Evolutionary conservation across 352 stramenopile species (phyloP).

Genomic region (Globisporangium uncinulatum): DNA sequence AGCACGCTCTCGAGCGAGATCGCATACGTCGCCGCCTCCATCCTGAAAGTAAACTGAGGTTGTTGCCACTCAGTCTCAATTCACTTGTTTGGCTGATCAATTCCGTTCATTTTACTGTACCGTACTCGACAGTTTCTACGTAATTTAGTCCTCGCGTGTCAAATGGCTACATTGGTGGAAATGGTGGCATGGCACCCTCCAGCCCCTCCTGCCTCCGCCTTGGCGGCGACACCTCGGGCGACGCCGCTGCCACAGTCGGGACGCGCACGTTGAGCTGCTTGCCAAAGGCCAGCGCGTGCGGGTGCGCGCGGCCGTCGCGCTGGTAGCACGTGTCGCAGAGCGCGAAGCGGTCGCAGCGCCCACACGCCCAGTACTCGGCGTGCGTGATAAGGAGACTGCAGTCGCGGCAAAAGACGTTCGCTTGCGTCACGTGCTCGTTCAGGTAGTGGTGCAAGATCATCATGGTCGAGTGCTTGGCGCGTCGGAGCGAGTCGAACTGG

Average conservation of each 20-base stretch:
- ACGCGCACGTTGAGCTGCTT: slow-evolving; percentile 4
- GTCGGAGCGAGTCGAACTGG: slow-evolving; percentile 85
- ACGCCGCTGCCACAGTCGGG: neutral
- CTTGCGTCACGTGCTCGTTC: slow-evolving; percentile 61
- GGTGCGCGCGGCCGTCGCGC: slow-evolving; percentile 35
- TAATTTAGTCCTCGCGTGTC: too few relatives aligned
- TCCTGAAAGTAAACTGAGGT: neutral
- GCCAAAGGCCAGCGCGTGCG: slow-evolving; percentile 45
- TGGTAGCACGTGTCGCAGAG: slow-evolving; percentile 70
- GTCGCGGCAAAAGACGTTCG: slow-evolving; percentile 73
- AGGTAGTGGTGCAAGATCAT: slow-evolving; percentile 89
- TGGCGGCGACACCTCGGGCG: neutral
- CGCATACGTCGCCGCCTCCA: slow-evolving; percentile 23
- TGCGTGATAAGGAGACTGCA: slow-evolving; percentile 78
- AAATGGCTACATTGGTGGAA: too few relatives aligned
- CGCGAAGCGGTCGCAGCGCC: slow-evolving; percentile 42
- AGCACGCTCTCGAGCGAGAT: slow-evolving; percentile 54
- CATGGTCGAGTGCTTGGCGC: slow-evolving; percentile 88
- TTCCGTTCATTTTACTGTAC: too few relatives aligned
- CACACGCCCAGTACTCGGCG: slow-evolving; percentile 61
- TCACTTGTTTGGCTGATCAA: too few relatives aligned
- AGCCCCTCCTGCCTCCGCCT: too few relatives aligned
- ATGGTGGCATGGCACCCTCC: neutral
- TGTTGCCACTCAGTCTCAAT: neutral
- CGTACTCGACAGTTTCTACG: neutral